Evolutionary conservation across 106 monocot species (phyloP).

Genomic region (Dioscorea zingiberensis): DNA sequence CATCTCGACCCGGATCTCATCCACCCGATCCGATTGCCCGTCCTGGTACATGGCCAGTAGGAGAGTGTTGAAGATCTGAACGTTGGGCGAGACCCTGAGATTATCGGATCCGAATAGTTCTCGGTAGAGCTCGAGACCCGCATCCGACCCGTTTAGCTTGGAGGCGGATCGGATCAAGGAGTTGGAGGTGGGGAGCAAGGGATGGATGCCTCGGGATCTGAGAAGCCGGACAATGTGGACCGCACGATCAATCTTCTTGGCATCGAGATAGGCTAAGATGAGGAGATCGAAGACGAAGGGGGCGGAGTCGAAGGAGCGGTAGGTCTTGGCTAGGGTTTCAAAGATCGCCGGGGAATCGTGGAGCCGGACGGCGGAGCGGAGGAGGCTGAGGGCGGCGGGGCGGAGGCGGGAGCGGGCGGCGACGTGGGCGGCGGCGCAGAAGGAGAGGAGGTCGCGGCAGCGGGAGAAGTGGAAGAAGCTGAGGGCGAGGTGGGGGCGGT

Average conservation of each 20-base stretch:
- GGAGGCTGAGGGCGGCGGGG: neutral
- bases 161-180: constrained; percentile 30
- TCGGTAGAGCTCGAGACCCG: constrained; percentile 36
- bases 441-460: constrained; percentile 1
- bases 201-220: constrained; percentile 18
- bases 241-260: constrained; percentile 30
- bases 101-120: constrained; percentile 21
- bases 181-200: constrained; percentile 28
- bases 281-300: constrained; percentile 78
- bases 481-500: constrained; percentile 4
- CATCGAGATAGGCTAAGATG: constrained; percentile 41
- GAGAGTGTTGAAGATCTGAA: constrained; percentile 50
- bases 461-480: constrained; percentile 5
- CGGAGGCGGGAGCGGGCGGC: constrained; percentile 3
- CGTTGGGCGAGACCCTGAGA: constrained; percentile 14
- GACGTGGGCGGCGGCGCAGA: constrained; percentile 7
- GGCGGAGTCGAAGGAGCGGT: constrained; percentile 57
- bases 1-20: constrained; percentile 41
- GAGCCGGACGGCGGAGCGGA: neutral
- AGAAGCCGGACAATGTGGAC: constrained; percentile 31
- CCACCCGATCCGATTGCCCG: constrained; percentile 16
- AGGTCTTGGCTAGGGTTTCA: constrained; percentile 29
- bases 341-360: neutral
- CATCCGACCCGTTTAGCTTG: constrained; percentile 18
- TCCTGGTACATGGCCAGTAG: constrained; percentile 49